Evolutionary conservation across 1,284 basidiomycete species (phyloP).

Genomic region (Cutaneotrichosporon cavernicola): DNA sequence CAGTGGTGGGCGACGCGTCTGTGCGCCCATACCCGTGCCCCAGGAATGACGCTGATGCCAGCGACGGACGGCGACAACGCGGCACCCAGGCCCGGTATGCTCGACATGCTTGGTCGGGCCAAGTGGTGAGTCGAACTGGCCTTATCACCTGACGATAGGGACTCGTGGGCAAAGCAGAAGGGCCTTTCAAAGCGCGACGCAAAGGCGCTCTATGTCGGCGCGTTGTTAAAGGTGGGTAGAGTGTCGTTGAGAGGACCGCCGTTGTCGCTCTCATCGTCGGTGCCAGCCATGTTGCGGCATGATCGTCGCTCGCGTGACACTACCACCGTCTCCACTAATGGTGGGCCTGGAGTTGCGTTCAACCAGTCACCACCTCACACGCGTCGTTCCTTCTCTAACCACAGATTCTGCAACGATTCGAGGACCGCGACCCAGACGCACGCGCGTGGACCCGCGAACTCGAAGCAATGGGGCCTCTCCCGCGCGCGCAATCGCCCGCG

Average conservation of each 20-base stretch:
- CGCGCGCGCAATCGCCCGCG: conserved; percentile 33
- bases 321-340: background rate
- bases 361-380: background rate
- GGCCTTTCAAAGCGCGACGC: conserved; percentile 76
- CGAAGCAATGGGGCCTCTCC: conserved; percentile 69
- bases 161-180: conserved; percentile 89
- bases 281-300: background rate
- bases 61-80: conserved; percentile 49
- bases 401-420: conserved; percentile 23
- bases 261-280: background rate
- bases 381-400: background rate
- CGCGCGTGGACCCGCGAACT: conserved; percentile 74
- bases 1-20: background rate
- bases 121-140: conserved; percentile 68
- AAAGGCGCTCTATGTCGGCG: conserved; percentile 85
- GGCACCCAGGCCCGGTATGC: conserved; percentile 42
- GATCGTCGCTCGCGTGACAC: background rate
- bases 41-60: conserved; percentile 20
- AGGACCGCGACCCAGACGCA: conserved; percentile 74
- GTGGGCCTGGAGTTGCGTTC: background rate
- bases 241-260: background rate
- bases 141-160: conserved; percentile 56
- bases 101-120: conserved; percentile 82
- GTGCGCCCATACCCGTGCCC: background rate
- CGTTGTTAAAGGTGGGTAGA: conserved; percentile 69